Base-by-base conservation (phyloP, 176 grass and related monocot species). In the Luzula sylvatica region DNA sequence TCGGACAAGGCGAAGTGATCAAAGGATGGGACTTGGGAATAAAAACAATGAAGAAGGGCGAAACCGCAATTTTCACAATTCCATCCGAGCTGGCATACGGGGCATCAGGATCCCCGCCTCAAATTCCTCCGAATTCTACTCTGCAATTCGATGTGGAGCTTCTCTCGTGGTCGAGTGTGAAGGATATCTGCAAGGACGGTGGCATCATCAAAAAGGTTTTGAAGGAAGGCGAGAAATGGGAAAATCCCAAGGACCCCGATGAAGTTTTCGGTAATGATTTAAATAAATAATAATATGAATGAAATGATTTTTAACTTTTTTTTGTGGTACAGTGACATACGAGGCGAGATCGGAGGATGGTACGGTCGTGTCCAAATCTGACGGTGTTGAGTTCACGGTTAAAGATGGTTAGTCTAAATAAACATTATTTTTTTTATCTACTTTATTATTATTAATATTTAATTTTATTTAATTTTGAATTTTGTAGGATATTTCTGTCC, bases 11-110 rank as follows among this genome's bases (percentile, higher is more conserved):
- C 38, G 65, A 99, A 83, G 93, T 99, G 25, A 99, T 99, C 42
- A 99, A 92, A 52, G 93, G 93, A 47, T 99, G 93, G 86, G 93
- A 99, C 77, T 79, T 80, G 68, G 93, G 93, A 17, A 99, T 99
- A 42, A 87, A 87, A 45, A 99, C 82, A 26, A 99, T 99, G 93
- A 99, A 92, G 86, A 99, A 99, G 65, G 93, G 86, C 1, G 93
- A 99, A 56, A 92, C 87, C 75, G 72, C 93, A 55, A 12, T 92
- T 74, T 89, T 96, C 86, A 96, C 84, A 45, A 96, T 96, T 56
- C 90, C 90, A 50, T 48, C 90, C 19, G 90, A 85, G 15, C 60
- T 96, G 54, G 90, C 90, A 54, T 96, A 96, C 56, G 90, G 90
- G 15, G 84, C 75, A 72, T 67, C 84, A 32, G 90, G 90, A 30